phyloP scores from a whole-genome alignment of 176 grass and related monocot species.

The Oryza brachyantha region DNA sequence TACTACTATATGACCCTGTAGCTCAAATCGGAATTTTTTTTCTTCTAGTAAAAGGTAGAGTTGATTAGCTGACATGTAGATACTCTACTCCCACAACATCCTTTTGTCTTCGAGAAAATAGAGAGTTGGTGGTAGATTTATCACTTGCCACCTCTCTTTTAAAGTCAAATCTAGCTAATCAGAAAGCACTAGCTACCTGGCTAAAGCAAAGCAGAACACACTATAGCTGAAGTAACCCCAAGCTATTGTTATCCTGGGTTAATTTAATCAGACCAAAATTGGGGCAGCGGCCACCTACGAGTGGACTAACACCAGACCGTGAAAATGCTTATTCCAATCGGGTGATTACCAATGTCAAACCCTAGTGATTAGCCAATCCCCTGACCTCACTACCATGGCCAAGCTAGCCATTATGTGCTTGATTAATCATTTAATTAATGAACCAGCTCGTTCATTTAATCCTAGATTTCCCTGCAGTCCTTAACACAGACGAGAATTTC shows the following conservation, averaged over 20 bases:
- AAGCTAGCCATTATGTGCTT: background rate
- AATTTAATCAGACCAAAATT: conserved; percentile 26
- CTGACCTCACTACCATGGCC: background rate
- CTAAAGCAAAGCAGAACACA: conserved; percentile 2
- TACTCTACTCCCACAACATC: too few relatives aligned
- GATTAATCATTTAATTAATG: background rate
- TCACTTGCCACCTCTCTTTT: too few relatives aligned
- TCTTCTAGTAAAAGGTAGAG: too few relatives aligned
- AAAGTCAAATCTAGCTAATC: conserved; percentile 21
- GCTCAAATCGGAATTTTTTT: too few relatives aligned
- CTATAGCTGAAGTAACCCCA: background rate
- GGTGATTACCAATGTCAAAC: conserved; percentile 16
- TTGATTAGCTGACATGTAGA: too few relatives aligned
- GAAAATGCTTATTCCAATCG: background rate
- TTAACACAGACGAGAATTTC: background rate
- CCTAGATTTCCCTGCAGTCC: background rate
- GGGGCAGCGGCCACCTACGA: conserved; percentile 18
- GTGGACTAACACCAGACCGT: conserved; percentile 7
- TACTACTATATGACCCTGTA: too few relatives aligned
- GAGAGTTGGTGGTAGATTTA: too few relatives aligned
- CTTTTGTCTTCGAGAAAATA: too few relatives aligned
- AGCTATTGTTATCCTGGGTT: background rate
- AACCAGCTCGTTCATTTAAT: background rate
- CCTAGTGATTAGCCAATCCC: conserved; percentile 10
- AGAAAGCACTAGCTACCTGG: background rate